A percentile compares a stretch with the other conserved stretches of the same genome.
Conservation (phyloP, 371 early-diverging fungal genomes). For the Mortierella sp. region DNA sequence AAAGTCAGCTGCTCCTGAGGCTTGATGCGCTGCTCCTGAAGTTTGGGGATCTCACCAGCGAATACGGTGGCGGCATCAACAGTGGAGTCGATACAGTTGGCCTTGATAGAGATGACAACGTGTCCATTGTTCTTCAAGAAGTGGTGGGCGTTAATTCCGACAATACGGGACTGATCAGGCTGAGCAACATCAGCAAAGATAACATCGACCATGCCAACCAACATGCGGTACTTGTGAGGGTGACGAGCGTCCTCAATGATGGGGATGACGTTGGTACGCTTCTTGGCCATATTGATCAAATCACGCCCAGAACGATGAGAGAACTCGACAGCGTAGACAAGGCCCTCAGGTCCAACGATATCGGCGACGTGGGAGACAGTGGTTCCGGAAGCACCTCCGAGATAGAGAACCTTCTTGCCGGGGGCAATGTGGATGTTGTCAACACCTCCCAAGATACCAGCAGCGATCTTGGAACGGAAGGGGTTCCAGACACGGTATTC, state of each 20-base stretch:
- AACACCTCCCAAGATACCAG: slow-evolving; percentile 99
- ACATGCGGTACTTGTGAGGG: slow-evolving; percentile 95
- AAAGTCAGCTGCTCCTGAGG: slow-evolving; percentile 99
- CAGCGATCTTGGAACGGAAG: slow-evolving; percentile 99
- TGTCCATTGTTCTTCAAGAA: slow-evolving; percentile 99
- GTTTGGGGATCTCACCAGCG: slow-evolving; percentile 98
- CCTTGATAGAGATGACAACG: slow-evolving; percentile 99
- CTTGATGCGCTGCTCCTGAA: slow-evolving; percentile 98
- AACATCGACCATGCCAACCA: slow-evolving; percentile 99
- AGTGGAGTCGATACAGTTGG: slow-evolving; percentile 99
- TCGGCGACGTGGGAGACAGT: slow-evolving; percentile 99
- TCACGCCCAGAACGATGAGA: slow-evolving; percentile 99
- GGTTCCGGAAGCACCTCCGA: slow-evolving; percentile 99
- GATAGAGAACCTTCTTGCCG: slow-evolving; percentile 98
- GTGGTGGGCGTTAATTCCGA: slow-evolving; percentile 98
- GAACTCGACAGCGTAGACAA: slow-evolving; percentile 99
- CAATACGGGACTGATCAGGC: slow-evolving; percentile 99
- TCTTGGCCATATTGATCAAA: slow-evolving; percentile 99
- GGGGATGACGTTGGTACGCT: slow-evolving; percentile 99
- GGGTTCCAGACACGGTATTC: slow-evolving; percentile 99
- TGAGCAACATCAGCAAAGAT: slow-evolving; percentile 99
- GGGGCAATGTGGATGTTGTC: slow-evolving; percentile 98
- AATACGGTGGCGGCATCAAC: slow-evolving; percentile 98
- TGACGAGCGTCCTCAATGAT: slow-evolving; percentile 99
- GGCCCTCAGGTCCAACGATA: slow-evolving; percentile 98